Evolutionary conservation across 768 basidiomycete genomes (phyloP).

Genomic region (Steccherinum ochraceum): DNA sequence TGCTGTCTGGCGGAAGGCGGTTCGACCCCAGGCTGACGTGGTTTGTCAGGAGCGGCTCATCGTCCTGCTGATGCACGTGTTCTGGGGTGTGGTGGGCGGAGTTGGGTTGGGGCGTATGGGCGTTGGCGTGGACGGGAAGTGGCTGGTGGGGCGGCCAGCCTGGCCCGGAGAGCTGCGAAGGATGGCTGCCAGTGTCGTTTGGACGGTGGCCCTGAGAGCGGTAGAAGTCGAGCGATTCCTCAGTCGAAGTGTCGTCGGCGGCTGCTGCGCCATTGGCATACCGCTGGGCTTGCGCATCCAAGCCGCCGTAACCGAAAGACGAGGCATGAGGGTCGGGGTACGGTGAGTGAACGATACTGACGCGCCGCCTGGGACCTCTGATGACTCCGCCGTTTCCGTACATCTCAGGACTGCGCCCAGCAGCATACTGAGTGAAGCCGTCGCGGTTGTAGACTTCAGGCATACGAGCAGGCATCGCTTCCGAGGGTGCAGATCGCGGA

Average conservation of each 20-base stretch:
- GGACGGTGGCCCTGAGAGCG: slow-evolving; percentile 1
- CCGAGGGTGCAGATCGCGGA: not conserved
- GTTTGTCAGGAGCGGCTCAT: slow-evolving; percentile 9
- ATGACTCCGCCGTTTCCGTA: not conserved
- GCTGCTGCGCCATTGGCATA: not conserved
- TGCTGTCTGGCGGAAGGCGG: slow-evolving; percentile 11
- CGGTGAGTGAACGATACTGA: not conserved
- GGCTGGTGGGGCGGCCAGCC: not conserved
- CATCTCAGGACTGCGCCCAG: not conserved
- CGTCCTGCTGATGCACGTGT: slow-evolving; percentile 1
- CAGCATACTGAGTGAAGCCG: not conserved
- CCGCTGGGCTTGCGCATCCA: not conserved
- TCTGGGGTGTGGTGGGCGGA: not conserved
- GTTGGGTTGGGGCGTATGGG: not conserved
- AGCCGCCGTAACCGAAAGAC: not conserved
- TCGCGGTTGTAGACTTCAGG: not conserved
- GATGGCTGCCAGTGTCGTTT: not conserved
- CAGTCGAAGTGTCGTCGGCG: not conserved
- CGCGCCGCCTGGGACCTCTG: not conserved
- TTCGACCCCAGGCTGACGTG: slow-evolving; percentile 10
- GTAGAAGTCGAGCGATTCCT: not conserved
- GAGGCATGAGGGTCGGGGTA: not conserved
- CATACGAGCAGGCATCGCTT: not conserved
- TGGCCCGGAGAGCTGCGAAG: not conserved
- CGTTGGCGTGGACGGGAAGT: not conserved